Conservation (phyloP, 805 yeast genomes). For the Tetrapisispora namnaoensis region DNA sequence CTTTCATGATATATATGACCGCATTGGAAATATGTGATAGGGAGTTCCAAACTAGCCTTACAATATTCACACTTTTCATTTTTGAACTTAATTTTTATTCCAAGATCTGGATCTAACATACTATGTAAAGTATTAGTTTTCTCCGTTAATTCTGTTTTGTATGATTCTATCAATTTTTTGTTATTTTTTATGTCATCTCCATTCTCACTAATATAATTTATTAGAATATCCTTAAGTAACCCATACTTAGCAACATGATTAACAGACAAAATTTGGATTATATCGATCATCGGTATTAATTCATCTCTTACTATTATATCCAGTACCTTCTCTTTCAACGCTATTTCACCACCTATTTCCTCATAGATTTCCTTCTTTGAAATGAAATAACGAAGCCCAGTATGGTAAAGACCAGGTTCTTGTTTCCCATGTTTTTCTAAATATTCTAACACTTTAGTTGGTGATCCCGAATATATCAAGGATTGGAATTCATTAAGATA, state of each 20-base stretch:
- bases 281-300: conserved; percentile 62
- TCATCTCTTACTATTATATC: conserved; percentile 41
- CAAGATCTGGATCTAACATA: conserved; percentile 29
- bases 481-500: conserved; percentile 43
- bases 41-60: conserved; percentile 55
- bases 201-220: conserved; percentile 50
- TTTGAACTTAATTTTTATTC: conserved; percentile 40
- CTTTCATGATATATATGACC: conserved; percentile 77
- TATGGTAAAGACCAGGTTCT: conserved; percentile 55
- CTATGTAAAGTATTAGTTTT: conserved; percentile 45
- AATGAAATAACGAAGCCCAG: conserved; percentile 54
- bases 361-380: conserved; percentile 44
- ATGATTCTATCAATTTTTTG: conserved; percentile 53
- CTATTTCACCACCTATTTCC: conserved; percentile 41
- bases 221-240: conserved; percentile 55
- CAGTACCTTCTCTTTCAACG: conserved; percentile 38
- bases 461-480: conserved; percentile 47
- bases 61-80: conserved; percentile 60
- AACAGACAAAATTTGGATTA: conserved; percentile 57
- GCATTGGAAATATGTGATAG: conserved; percentile 78
- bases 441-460: conserved; percentile 45
- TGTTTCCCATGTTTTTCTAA: conserved; percentile 49
- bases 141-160: conserved; percentile 53
- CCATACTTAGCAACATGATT: conserved; percentile 63
- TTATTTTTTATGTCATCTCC: conserved; percentile 61